Evolutionary conservation across 805 yeast genomes (phyloP).

Genomic region (Candida qinlingensis): DNA sequence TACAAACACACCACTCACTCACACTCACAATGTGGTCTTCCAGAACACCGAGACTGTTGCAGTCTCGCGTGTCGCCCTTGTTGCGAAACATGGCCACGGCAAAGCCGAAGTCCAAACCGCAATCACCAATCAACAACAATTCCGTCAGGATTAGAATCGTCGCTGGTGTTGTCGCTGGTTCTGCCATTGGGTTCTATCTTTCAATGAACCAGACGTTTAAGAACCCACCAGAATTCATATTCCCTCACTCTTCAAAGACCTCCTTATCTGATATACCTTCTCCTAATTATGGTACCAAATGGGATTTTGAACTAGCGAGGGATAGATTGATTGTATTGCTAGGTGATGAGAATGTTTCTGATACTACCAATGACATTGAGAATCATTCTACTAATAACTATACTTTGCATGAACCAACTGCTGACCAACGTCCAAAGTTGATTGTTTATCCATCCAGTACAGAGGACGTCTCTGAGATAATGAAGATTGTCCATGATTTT

Average conservation of each 20-base stretch:
- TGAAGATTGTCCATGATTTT: constrained; percentile 47
- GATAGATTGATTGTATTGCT: constrained; percentile 19
- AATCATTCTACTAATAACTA: constrained; percentile 44
- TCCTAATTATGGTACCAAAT: constrained; percentile 23
- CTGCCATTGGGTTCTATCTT: constrained; percentile 20
- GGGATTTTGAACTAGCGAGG: constrained; percentile 23
- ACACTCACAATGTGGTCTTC: neutral
- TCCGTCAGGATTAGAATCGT: constrained; percentile 6
- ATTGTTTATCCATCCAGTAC: constrained; percentile 51
- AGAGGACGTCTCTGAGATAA: constrained; percentile 47
- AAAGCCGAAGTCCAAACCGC: neutral
- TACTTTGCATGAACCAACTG: constrained; percentile 44
- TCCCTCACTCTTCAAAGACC: constrained; percentile 25
- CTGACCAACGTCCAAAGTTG: constrained; percentile 41
- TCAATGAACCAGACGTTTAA: constrained; percentile 21
- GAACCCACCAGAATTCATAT: constrained; percentile 24
- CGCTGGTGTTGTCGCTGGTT: constrained; percentile 18
- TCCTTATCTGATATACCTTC: constrained; percentile 19
- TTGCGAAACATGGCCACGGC: neutral
- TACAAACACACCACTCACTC: too few species aligned
- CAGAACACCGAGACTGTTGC: neutral
- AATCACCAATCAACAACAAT: neutral
- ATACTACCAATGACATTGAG: constrained; percentile 27
- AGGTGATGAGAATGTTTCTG: constrained; percentile 27
- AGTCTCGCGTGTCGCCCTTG: neutral